A percentile compares a stretch with the other conserved stretches of the same genome.
Conservation (phyloP, 2,329 filamentous ascomycete species). For the Cryphonectria radicalis region DNA sequence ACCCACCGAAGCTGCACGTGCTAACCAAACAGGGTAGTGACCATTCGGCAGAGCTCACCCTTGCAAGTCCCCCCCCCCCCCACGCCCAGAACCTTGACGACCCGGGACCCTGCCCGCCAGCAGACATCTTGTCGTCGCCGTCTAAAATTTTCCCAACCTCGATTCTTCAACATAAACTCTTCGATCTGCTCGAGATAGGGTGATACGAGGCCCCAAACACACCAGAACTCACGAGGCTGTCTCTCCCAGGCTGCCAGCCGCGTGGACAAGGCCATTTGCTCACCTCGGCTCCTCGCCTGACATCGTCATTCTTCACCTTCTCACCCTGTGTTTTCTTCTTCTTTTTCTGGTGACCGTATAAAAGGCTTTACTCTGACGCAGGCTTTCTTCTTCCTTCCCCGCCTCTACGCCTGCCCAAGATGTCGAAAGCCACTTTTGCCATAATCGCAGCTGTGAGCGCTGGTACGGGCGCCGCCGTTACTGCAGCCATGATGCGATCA, state of each 20-base stretch:
- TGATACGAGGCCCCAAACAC: neutral
- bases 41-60: constrained; percentile 8
- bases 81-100: constrained; percentile 3
- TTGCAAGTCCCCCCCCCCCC: neutral
- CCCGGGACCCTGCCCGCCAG: constrained; percentile 16
- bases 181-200: neutral
- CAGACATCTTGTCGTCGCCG: neutral
- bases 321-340: neutral
- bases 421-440: constrained; percentile 80
- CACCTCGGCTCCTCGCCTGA: constrained; percentile 26
- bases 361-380: constrained; percentile 11
- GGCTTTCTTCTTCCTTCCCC: no score
- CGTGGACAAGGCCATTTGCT: constrained; percentile 27
- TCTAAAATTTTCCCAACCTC: constrained; percentile 15
- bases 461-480: constrained; percentile 75
- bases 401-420: constrained; percentile 44
- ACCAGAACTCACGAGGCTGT: constrained; percentile 25
- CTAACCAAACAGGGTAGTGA: constrained; percentile 9
- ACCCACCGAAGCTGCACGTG: constrained; percentile 8
- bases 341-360: constrained; percentile 22
- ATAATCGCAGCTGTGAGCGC: constrained; percentile 77
- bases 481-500: constrained; percentile 63
- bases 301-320: constrained; percentile 22
- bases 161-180: neutral
- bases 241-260: constrained; percentile 20